Evolutionary conservation across 345 rosid species (phyloP).

Genomic region (Laguncularia racemosa): DNA sequence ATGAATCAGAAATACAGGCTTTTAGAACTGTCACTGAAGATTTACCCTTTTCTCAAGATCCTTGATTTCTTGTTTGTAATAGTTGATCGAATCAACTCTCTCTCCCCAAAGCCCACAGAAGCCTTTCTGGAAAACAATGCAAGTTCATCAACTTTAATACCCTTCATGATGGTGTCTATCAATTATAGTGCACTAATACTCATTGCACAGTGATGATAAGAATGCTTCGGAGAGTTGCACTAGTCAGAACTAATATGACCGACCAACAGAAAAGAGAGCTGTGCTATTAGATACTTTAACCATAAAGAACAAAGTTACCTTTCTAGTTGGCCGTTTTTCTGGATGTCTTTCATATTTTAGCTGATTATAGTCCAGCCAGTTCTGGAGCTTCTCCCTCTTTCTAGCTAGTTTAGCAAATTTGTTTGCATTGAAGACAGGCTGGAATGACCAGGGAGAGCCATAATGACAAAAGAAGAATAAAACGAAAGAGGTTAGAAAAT

Average conservation of each 20-base stretch:
- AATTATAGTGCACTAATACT: too few species aligned
- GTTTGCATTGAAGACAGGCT: conserved; percentile 88
- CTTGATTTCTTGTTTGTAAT: conserved; percentile 56
- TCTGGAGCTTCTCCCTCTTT: conserved; percentile 67
- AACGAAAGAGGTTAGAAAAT: not conserved
- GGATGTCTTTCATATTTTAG: conserved; percentile 75
- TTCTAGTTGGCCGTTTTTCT: conserved; percentile 69
- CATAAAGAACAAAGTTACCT: conserved; percentile 26
- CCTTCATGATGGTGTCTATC: not conserved
- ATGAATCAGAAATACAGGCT: too few species aligned
- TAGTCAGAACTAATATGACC: not conserved
- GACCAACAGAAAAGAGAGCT: too few species aligned
- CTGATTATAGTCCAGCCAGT: conserved; percentile 84
- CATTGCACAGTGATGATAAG: not conserved
- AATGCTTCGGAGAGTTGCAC: not conserved
- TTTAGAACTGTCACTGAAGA: not conserved
- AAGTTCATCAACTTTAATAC: too few species aligned
- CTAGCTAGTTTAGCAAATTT: conserved; percentile 61
- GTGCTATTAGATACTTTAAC: not conserved
- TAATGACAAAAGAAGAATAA: not conserved
- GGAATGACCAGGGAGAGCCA: conserved; percentile 13
- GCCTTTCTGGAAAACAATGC: conserved; percentile 49
- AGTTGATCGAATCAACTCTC: conserved; percentile 73
- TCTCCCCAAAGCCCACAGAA: conserved; percentile 80
- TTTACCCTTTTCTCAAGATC: conserved; percentile 60